Base-by-base conservation (phyloP, 176 grass and related monocot genomes). In the Guadua angustifolia region DNA sequence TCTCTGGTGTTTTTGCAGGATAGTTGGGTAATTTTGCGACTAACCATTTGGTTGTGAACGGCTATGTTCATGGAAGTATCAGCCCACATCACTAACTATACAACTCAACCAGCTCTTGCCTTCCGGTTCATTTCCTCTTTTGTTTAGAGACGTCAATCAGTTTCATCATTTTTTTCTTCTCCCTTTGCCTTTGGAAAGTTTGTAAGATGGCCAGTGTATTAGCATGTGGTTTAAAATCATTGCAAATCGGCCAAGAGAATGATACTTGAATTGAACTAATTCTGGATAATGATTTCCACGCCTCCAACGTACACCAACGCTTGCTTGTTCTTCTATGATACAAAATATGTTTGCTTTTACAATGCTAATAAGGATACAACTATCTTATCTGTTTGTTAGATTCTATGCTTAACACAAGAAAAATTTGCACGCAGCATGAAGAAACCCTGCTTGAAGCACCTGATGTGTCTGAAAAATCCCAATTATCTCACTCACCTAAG, bases 1-100 rank as follows among this genome's bases (percentile, higher is more conserved):
- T 43, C 4, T 81, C 15, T 73, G 45, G 38, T 88, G n/a, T 18
- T 69, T 16, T 81, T 69, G 35, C 90, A 95, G 90, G 71, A 85
- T 70, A 91, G 71, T 5, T 25, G 32, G 83, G 80, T 64, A 77
- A 57, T 95, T 93, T 95, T 93, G 88, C 76, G 50, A 69, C 88
- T 85, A 93, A 93, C 71, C 39, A 69, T 80, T 45, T 33, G 49
- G 61, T 44, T 39, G 39, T 12, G 68, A 17, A 7, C n/a, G 22
- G 47, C 40, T 47, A 25, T 64, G 59, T 59, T 83, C 36, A 58
- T 51, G 7, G 58, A 84, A 82, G 49, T 81, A 92, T 69, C 66
- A 55, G 60, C 77, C 6, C 69, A 66, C 42, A 71, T 79, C 32
- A 62, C 77, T 74, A 75, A 84, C 71, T 47, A 92, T 78, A 92